These are phyloP conservation scores for Phallus indusiatus DNA, from an alignment of 768 basidiomycete species.

Conservation along the genomic window DNA sequence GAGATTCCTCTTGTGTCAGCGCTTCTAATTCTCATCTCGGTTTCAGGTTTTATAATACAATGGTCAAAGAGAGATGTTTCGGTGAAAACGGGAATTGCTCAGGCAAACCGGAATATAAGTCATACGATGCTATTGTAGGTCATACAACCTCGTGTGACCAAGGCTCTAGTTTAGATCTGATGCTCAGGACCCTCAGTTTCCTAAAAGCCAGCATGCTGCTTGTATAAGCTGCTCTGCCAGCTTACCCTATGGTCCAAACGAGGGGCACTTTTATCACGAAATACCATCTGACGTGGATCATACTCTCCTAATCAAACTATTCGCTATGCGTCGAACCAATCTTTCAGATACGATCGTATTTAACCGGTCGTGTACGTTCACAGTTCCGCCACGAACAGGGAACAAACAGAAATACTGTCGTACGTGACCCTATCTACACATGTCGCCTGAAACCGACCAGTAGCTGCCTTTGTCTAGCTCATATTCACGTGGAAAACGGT, in stretches of 20 bases:
- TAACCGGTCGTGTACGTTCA: slow-evolving; percentile 1
- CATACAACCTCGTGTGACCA: not conserved
- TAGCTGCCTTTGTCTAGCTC: not conserved
- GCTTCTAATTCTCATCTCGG: not conserved
- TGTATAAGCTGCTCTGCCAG: slow-evolving; percentile 1
- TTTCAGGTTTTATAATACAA: slow-evolving; percentile 5
- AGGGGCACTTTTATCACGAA: slow-evolving; percentile 1
- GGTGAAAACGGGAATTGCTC: not conserved
- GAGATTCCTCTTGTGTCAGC: not conserved
- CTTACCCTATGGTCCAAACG: not conserved
- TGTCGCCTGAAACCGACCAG: too few species aligned
- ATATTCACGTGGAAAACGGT: slow-evolving; percentile 3
- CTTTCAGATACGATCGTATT: not conserved
- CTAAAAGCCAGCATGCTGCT: not conserved
- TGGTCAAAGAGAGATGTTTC: slow-evolving; percentile 5
- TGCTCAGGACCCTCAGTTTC: not conserved
- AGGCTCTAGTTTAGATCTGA: not conserved
- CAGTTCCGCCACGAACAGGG: slow-evolving; percentile 4
- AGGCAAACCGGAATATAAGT: not conserved
- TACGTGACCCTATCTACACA: not conserved
- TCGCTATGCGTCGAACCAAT: not conserved
- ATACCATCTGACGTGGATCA: slow-evolving; percentile 2
- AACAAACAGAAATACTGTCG: slow-evolving; percentile 5
- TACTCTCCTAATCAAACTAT: not conserved
- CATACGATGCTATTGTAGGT: not conserved